These are phyloP conservation scores for Exophiala spinifera DNA, from an alignment of 2,329 filamentous ascomycete species.

Conservation along the genomic window DNA sequence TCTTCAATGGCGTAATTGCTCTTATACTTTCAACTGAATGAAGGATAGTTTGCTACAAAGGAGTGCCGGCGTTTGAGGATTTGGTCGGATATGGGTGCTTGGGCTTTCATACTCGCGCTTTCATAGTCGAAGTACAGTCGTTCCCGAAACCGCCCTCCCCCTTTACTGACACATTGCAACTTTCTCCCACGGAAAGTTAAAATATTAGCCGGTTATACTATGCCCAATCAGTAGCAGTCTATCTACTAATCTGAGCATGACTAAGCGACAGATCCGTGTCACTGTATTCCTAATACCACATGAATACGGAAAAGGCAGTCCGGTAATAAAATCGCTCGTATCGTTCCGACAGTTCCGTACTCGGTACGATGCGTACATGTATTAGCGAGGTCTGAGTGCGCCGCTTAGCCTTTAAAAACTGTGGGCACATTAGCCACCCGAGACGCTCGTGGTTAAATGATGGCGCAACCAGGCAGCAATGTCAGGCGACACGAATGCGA, in stretches of 20 bases:
- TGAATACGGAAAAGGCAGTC: background rate
- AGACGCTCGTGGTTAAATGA: too few species aligned
- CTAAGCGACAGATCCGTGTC: background rate
- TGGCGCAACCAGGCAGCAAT: too few species aligned
- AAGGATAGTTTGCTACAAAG: constrained; percentile 2
- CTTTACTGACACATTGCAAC: too few species aligned
- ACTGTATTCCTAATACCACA: background rate
- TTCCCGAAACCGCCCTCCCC: constrained; percentile 1
- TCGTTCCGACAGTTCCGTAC: constrained; percentile 2
- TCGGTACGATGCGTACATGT: background rate
- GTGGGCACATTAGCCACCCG: too few species aligned
- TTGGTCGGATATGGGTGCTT: background rate
- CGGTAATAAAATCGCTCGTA: background rate
- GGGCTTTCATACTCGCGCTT: background rate
- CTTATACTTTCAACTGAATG: background rate
- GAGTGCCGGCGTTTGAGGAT: background rate
- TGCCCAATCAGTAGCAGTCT: background rate
- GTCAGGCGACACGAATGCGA: too few species aligned
- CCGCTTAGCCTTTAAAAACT: too few species aligned
- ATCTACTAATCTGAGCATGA: constrained; percentile 1
- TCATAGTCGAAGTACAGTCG: too few species aligned
- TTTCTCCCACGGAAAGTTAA: constrained; percentile 1
- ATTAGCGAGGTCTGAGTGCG: too few species aligned
- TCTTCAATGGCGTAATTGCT: background rate
- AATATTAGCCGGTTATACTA: background rate